Base-by-base conservation (phyloP, 2,329 filamentous ascomycete species). In the Alternaria infectoria region DNA sequence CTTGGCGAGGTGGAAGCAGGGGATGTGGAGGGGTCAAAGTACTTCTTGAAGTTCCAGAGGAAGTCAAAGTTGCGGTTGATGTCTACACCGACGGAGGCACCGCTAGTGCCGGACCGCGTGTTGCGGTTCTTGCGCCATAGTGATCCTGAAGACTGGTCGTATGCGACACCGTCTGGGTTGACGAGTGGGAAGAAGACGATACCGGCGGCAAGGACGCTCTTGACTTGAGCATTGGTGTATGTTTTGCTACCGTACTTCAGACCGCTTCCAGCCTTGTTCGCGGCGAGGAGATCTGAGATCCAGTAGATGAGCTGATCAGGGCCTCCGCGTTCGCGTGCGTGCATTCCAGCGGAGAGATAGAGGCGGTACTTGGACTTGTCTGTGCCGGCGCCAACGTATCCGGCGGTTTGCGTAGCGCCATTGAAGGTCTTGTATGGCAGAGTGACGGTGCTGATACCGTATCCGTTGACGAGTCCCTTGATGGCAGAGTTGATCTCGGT, bases 301-400 rank as follows among this genome's bases (percentile, higher is more conserved):
- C 87, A 88, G 80, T 88, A 88, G 46, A 89, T 75, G 13, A 88
- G 78, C 62, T 85, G 81, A 70, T 89, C 87, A 0, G 86, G 82
- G 0, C 83, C 85, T 25, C 86, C 87, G 10, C 87, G 84, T 76
- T 89, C 87, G 23, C 87, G 85, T 9, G 87, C 85, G 68, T 89
- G 87, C 50, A 88, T 83, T 25, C 81, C 85, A 45, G 83, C 83
- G 62, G 84, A 84, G 60, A 89, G 76, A 70, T 86, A 86, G 26
- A 87, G 81, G 36, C 59, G 68, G 68, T 85, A 84, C 6, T 76
- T 75, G 40, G 78, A 75, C 54, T 80, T 80, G 66, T 80, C 79
- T n/a, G 77, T 79, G 21, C 80, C 79, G 17, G 81, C 81, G 21
- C 85, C 85, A 32, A 86, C 79, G 59, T 80, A 80, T n/a, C 72